Conservation (phyloP, 148 eudicot genomes). For the Cornus florida region DNA sequence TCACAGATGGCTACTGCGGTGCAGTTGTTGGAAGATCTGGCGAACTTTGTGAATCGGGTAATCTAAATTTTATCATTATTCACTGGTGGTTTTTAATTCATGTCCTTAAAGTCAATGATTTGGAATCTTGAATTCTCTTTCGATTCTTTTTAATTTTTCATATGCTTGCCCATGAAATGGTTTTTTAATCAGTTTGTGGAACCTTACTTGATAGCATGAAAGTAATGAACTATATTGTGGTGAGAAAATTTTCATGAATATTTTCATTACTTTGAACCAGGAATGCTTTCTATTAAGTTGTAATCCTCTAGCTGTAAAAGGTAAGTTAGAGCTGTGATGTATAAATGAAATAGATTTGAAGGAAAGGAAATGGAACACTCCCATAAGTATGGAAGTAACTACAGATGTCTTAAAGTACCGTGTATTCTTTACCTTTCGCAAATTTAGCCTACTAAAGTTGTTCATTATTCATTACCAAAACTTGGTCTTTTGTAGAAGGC, state of each 20-base stretch:
- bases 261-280: not conserved
- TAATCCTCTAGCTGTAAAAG: not conserved
- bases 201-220: no score
- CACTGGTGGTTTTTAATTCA: not conserved
- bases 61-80: not conserved
- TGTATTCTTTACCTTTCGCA: not conserved
- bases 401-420: not conserved
- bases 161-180: not conserved
- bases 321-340: not conserved
- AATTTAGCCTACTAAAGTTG: no score
- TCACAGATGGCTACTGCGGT: slow-evolving; percentile 61
- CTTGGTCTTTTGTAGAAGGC: not conserved
- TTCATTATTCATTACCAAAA: no score
- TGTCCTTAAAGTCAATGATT: not conserved
- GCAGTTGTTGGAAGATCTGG: slow-evolving; percentile 73
- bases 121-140: not conserved
- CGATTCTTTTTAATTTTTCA: not conserved
- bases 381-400: not conserved
- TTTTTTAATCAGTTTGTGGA: no score
- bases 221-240: not conserved
- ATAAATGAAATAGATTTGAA: not conserved
- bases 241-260: not conserved
- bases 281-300: not conserved
- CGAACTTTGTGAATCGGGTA: slow-evolving; percentile 87
- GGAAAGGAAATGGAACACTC: not conserved